Percentiles rank a stretch among this genome's conserved stretches.
phyloP scores from a whole-genome alignment of 768 basidiomycete genomes.

The Phylloporus rhodoxanthus region DNA sequence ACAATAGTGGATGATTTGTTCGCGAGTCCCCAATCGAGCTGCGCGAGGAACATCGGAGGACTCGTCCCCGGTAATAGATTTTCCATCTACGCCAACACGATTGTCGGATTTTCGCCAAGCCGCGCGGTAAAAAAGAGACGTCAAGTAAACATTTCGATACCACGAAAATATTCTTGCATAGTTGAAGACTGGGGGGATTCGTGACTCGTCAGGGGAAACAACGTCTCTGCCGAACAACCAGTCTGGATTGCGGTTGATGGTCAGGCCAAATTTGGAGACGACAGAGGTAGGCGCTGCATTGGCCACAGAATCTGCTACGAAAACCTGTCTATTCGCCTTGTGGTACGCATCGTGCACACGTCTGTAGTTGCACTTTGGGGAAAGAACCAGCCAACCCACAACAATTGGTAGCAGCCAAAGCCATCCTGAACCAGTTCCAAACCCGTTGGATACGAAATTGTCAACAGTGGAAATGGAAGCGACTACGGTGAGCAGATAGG shows the following conservation, averaged over 20 bases:
- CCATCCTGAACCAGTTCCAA: slow-evolving; percentile 38
- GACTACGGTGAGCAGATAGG: slow-evolving; percentile 27
- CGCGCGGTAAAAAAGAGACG: slow-evolving; percentile 14
- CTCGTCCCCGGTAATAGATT: not conserved
- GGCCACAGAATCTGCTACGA: not conserved
- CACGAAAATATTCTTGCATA: slow-evolving; percentile 21
- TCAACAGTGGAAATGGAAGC: slow-evolving; percentile 15
- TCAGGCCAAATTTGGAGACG: slow-evolving; percentile 10
- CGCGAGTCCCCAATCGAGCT: slow-evolving; percentile 15
- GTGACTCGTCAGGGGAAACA: slow-evolving; percentile 21
- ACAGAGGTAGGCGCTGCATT: not conserved
- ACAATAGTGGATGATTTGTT: slow-evolving; percentile 21
- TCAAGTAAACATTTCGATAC: slow-evolving; percentile 14
- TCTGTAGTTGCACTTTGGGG: slow-evolving; percentile 34
- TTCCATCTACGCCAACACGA: not conserved
- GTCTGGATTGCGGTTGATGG: slow-evolving; percentile 9
- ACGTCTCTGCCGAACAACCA: not conserved
- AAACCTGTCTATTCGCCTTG: slow-evolving; percentile 10
- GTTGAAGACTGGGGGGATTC: slow-evolving; percentile 23
- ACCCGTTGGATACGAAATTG: slow-evolving; percentile 9
- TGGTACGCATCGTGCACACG: slow-evolving; percentile 22
- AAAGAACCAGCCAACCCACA: slow-evolving; percentile 37
- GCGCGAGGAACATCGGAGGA: slow-evolving; percentile 1
- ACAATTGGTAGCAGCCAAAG: slow-evolving; percentile 40
- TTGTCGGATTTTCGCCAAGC: slow-evolving; percentile 8